Conservation (phyloP, 305 asterid genomes). For the Nicotiana rustica region DNA sequence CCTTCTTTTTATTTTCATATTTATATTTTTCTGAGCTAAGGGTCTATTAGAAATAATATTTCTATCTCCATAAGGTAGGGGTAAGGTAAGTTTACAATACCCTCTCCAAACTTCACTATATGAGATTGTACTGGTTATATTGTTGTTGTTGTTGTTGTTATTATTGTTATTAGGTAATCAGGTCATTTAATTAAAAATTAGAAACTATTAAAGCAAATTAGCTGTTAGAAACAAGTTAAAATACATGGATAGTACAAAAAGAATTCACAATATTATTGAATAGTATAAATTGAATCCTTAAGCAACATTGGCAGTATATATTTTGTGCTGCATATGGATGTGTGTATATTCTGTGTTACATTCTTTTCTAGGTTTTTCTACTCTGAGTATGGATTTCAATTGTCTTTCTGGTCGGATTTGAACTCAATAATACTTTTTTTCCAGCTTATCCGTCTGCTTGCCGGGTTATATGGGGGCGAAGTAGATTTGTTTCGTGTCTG, state of each 20-base stretch:
- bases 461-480: constrained; percentile 42
- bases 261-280: too few species aligned
- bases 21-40: too few species aligned
- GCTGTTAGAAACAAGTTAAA: background rate
- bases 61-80: too few species aligned
- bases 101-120: too few species aligned
- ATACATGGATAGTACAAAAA: background rate
- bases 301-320: constrained; percentile 15
- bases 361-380: constrained; percentile 40
- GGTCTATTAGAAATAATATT: too few species aligned
- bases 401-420: constrained; percentile 43
- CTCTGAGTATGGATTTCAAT: constrained; percentile 37
- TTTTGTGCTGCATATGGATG: constrained; percentile 48
- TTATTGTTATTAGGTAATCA: too few species aligned
- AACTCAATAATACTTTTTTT: constrained; percentile 43
- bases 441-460: constrained; percentile 52
- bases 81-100: too few species aligned
- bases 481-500: constrained; percentile 39
- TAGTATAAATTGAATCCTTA: background rate
- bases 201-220: too few species aligned
- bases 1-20: too few species aligned
- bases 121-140: too few species aligned
- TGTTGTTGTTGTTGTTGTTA: too few species aligned
- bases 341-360: constrained; percentile 41
- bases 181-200: background rate